Base-by-base conservation (phyloP, 2,329 filamentous ascomycete genomes). In the Diaporthe humulicola region DNA sequence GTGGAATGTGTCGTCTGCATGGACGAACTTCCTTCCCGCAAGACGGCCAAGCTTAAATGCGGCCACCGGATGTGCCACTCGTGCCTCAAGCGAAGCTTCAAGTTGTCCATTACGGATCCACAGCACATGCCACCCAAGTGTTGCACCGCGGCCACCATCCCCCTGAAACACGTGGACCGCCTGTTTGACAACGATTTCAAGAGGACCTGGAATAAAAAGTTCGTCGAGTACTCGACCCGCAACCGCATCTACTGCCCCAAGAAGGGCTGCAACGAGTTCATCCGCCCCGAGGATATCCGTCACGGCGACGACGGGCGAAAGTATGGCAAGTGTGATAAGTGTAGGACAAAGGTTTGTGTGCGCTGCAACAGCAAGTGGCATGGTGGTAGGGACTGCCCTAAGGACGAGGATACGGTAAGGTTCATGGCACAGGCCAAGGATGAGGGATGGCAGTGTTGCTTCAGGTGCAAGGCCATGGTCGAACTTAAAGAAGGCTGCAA, bases 101-200 rank as follows among this genome's bases (percentile, higher is more conserved):
- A 88, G 71, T 88, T 95, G 76, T 97, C 95, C 15, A 87, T 96
- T 76, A 92, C 88, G 56, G 94, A 97, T 81, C 92, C 94, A 1
- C 89, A 92, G 75, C 92, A 95, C 78, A 97, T 98, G 94, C 95
- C 95, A 25, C 95, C 95, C 0, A 90, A 88, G 81, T 98, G 95
- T 83, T 98, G 95, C 83, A 93, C 90, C 4, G 80, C 89, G 28
- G 90, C 95, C 17, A 89, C 91, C 78, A 97, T 98, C 74, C 91
- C 93, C 0, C 85, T 95, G 9, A 92, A 91, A 78, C 91, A 95
- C 81, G 95, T 96, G 38, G 93, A 96, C 17, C 88, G 88, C 33
- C 86, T 97, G 10, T 95, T 98, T 80, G 90, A 94, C 79, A 81
- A 87, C 74, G 87, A 89, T 71, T 96, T 97, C 87, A 96, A 97